Conservation (phyloP, 495 filamentous ascomycete genomes). For the Tuber indicum region DNA sequence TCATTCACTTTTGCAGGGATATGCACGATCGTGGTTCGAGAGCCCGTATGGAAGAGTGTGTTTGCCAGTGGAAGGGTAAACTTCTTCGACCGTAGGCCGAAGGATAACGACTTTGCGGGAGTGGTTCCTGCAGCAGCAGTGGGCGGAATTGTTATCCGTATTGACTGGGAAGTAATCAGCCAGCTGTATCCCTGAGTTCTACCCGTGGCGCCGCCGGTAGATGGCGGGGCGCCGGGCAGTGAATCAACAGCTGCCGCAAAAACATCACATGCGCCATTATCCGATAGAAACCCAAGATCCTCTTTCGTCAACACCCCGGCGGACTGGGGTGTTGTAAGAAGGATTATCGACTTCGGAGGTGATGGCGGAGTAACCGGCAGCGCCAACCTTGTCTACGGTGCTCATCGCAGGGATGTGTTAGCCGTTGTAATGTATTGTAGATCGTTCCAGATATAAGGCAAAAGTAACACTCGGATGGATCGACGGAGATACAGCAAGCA, state of each 20-base stretch:
- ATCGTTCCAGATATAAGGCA: background rate
- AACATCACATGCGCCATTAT: constrained; percentile 3
- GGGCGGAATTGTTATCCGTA: constrained; percentile 32
- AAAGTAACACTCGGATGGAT: constrained; percentile 6
- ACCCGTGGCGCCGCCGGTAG: constrained; percentile 1
- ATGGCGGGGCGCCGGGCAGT: constrained; percentile 22
- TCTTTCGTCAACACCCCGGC: constrained; percentile 22
- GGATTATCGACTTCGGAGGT: constrained; percentile 37
- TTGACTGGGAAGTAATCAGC: constrained; percentile 32
- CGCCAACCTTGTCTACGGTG: constrained; percentile 19
- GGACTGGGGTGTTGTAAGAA: constrained; percentile 37
- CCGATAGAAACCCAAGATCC: constrained; percentile 13
- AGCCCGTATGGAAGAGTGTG: constrained; percentile 58
- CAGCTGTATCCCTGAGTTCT: constrained; percentile 31
- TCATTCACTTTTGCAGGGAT: constrained; percentile 16
- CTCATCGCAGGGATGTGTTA: constrained; percentile 1
- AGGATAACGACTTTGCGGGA: constrained; percentile 30
- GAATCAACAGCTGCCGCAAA: constrained; percentile 39
- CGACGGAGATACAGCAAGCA: background rate
- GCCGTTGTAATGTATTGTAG: background rate
- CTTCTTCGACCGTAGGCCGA: constrained; percentile 23
- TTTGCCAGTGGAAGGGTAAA: constrained; percentile 53
- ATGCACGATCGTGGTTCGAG: constrained; percentile 48
- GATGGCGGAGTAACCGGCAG: constrained; percentile 34
- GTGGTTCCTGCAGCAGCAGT: constrained; percentile 3